phyloP scores from a whole-genome alignment of 1,284 basidiomycete genomes.

The Meripilus lineatus region DNA sequence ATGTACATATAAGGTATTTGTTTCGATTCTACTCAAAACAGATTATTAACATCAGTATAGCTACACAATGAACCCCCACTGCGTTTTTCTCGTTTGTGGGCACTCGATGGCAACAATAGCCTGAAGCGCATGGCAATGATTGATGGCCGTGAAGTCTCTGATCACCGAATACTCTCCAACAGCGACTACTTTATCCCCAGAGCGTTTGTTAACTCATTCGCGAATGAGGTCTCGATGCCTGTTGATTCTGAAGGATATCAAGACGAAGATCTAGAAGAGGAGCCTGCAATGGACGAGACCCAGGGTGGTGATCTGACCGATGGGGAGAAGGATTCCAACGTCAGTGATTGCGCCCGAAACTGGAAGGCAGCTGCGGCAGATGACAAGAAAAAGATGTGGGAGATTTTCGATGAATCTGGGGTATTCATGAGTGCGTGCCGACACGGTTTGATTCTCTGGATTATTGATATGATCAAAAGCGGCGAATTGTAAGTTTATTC shows the following conservation, averaged over 20 bases:
- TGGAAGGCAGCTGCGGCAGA: conserved; percentile 32
- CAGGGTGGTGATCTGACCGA: conserved; percentile 18
- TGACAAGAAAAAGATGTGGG: conserved; percentile 23
- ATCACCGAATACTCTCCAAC: conserved; percentile 10
- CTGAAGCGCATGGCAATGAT: conserved; percentile 20
- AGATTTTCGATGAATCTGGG: conserved; percentile 19
- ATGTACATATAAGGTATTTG: conserved; percentile 21
- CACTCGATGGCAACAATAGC: conserved; percentile 30
- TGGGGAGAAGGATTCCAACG: conserved; percentile 5
- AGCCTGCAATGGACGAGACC: background rate
- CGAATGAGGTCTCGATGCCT: conserved; percentile 21
- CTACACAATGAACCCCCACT: conserved; percentile 20
- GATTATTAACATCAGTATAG: background rate
- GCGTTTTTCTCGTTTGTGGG: conserved; percentile 14
- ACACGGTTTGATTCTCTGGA: conserved; percentile 22
- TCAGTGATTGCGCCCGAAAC: conserved; percentile 22
- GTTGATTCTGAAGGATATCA: background rate
- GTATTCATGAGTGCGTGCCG: conserved; percentile 29
- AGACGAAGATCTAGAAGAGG: background rate
- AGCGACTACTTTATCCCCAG: conserved; percentile 20
- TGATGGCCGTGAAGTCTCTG: conserved; percentile 4
- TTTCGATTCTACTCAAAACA: background rate
- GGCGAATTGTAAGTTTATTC: conserved; percentile 25
- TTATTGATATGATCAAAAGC: conserved; percentile 25
- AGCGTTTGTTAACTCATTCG: conserved; percentile 23